A percentile compares a stretch with the other conserved stretches of the same genome.
Evolutionary conservation across 1,284 basidiomycete genomes (phyloP).

Genomic region (Amylostereum areolatum): DNA sequence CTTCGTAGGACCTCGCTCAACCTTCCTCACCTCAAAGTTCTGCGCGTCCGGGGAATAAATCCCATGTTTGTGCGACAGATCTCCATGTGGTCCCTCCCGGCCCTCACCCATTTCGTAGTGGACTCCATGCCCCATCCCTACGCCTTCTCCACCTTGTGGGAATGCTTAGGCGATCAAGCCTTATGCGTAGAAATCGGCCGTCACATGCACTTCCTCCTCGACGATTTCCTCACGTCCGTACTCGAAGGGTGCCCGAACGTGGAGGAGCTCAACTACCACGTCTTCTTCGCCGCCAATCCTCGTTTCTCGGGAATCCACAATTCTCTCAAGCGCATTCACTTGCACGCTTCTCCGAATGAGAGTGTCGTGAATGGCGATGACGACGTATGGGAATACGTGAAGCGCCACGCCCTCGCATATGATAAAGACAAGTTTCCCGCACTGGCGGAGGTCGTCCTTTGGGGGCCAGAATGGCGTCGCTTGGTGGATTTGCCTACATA

Average conservation of each 20-base stretch:
- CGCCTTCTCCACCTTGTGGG: conserved; percentile 33
- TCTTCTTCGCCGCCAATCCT: conserved; percentile 45
- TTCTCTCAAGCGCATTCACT: conserved; percentile 36
- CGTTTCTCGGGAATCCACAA: conserved; percentile 20
- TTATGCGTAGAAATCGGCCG: conserved; percentile 50
- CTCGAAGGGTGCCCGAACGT: conserved; percentile 41
- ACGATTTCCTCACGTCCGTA: conserved; percentile 41
- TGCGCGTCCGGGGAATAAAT: conserved; percentile 45
- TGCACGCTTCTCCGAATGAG: conserved; percentile 45
- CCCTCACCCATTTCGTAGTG: conserved; percentile 39
- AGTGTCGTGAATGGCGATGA: conserved; percentile 24
- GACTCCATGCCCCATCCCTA: conserved; percentile 35
- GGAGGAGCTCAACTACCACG: conserved; percentile 47
- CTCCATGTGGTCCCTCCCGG: conserved; percentile 44
- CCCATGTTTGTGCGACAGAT: conserved; percentile 43
- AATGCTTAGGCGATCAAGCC: conserved; percentile 42
- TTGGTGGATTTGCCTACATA: too few relatives aligned
- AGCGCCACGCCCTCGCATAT: conserved; percentile 26
- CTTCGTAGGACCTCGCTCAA: conserved; percentile 16
- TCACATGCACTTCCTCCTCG: conserved; percentile 44
- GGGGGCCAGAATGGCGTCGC: conserved; percentile 1
- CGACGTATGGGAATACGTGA: conserved; percentile 35
- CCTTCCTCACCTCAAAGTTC: conserved; percentile 39
- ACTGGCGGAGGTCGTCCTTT: conserved; percentile 1
- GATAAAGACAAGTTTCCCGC: conserved; percentile 19